Evolutionary conservation across 2,329 filamentous ascomycete genomes (phyloP).

Genomic region (Calonectria pseudoturangicola): DNA sequence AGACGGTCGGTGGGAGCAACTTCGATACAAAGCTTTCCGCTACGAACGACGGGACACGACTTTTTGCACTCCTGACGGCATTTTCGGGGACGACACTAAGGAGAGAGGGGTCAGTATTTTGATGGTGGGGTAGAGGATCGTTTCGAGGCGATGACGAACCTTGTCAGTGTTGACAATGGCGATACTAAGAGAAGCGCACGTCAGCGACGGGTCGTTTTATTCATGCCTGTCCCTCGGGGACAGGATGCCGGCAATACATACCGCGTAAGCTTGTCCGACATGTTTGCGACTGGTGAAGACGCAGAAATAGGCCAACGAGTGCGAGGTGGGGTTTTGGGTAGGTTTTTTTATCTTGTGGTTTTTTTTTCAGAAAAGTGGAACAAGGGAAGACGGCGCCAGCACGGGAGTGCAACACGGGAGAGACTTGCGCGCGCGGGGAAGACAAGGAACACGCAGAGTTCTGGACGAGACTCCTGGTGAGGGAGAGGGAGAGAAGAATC

Average conservation of each 20-base stretch:
- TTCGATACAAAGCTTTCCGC: slow-evolving; percentile 98
- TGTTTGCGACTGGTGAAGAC: slow-evolving; percentile 66
- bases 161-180: slow-evolving; percentile 99
- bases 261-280: slow-evolving; percentile 97
- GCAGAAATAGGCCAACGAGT: slow-evolving; percentile 38
- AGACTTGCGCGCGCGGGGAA: slow-evolving; percentile 47
- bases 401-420: slow-evolving; percentile 37
- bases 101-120: slow-evolving; percentile 55
- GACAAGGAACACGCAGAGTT: slow-evolving; percentile 47
- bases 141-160: slow-evolving; percentile 68
- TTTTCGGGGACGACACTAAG: slow-evolving; percentile 75
- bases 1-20: slow-evolving; percentile 92
- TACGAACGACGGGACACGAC: slow-evolving; percentile 96
- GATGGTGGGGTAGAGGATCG: slow-evolving; percentile 52
- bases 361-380: slow-evolving; percentile 43
- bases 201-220: slow-evolving; percentile 49
- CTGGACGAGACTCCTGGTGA: slow-evolving; percentile 49
- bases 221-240: not conserved
- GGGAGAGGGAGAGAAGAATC: slow-evolving; percentile 31
- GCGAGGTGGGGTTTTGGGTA: slow-evolving; percentile 48
- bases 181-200: slow-evolving; percentile 78
- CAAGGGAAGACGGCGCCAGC: slow-evolving; percentile 32
- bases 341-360: slow-evolving; percentile 39
- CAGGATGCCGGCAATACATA: slow-evolving; percentile 68
- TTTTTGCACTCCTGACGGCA: slow-evolving; percentile 99